phyloP scores from a whole-genome alignment of 1,284 basidiomycete species.

The Pyrrhoderma lamaoense region DNA sequence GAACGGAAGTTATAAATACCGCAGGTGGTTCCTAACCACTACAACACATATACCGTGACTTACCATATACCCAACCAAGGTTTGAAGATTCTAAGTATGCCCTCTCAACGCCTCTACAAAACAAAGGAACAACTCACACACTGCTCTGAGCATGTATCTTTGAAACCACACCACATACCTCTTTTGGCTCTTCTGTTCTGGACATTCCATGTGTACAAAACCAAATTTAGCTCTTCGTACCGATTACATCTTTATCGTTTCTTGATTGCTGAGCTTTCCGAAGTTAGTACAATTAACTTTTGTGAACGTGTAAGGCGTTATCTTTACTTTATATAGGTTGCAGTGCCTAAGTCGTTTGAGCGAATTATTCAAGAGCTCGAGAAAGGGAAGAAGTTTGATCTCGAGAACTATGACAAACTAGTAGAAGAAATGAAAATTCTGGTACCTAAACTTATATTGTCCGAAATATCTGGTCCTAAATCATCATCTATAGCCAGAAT shows the following conservation, averaged over 20 bases:
- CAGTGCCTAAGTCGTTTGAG: slow-evolving; percentile 34
- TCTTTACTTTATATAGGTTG: slow-evolving; percentile 28
- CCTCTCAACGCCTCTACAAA: neutral
- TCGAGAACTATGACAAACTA: slow-evolving; percentile 24
- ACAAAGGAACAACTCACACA: slow-evolving; percentile 3
- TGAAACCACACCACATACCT: slow-evolving; percentile 64
- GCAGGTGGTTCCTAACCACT: too few species aligned
- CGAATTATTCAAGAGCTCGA: slow-evolving; percentile 29
- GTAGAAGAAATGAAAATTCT: slow-evolving; percentile 34
- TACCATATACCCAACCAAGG: too few species aligned
- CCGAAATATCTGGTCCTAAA: neutral
- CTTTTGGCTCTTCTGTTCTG: slow-evolving; percentile 55
- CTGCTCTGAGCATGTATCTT: slow-evolving; percentile 3
- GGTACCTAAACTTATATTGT: slow-evolving; percentile 29
- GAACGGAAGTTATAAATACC: too few species aligned
- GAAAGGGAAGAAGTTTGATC: slow-evolving; percentile 25
- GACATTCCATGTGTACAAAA: slow-evolving; percentile 45
- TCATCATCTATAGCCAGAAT: neutral
- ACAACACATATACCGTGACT: too few species aligned
- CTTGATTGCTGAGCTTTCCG: slow-evolving; percentile 53
- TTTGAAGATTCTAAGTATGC: too few species aligned
- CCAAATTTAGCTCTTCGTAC: slow-evolving; percentile 48
- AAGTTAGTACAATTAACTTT: slow-evolving; percentile 28
- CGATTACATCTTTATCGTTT: slow-evolving; percentile 55
- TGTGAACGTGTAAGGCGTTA: neutral